Conservation (phyloP, 2,329 filamentous ascomycete genomes). For the Penicillium decumbens region DNA sequence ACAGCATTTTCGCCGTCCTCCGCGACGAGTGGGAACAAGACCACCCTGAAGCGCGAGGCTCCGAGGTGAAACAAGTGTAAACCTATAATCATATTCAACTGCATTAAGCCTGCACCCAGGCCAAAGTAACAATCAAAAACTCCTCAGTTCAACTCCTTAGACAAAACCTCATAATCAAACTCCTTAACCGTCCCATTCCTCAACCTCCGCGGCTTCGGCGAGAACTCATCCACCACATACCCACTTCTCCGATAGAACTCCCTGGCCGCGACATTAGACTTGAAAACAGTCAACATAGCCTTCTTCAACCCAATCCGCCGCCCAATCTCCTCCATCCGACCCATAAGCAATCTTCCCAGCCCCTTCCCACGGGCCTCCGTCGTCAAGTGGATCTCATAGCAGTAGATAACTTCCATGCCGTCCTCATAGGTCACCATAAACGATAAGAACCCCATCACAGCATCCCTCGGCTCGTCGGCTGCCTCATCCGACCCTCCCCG, state of each 20-base stretch:
- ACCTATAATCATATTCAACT: conserved; percentile 6
- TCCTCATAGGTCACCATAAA: conserved; percentile 58
- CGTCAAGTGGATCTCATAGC: conserved; percentile 59
- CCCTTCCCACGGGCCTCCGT: conserved; percentile 45
- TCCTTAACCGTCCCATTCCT: conserved; percentile 49
- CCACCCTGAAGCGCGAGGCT: conserved; percentile 81
- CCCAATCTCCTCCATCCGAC: conserved; percentile 47
- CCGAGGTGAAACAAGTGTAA: conserved; percentile 80
- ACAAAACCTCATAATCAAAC: conserved; percentile 52
- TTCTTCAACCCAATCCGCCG: conserved; percentile 47
- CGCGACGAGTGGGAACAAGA: conserved; percentile 93
- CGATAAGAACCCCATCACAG: conserved; percentile 45
- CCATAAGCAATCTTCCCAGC: conserved; percentile 50
- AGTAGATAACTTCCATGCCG: conserved; percentile 54
- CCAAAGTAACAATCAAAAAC: not conserved
- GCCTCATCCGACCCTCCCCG: conserved; percentile 15
- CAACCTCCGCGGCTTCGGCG: conserved; percentile 47
- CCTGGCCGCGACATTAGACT: conserved; percentile 46
- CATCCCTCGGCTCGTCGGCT: not conserved
- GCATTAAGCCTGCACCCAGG: not conserved
- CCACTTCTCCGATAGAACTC: conserved; percentile 50
- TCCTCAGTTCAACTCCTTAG: conserved; percentile 37
- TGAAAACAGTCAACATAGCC: conserved; percentile 59
- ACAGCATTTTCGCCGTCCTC: conserved; percentile 80
- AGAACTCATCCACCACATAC: conserved; percentile 51